Evolutionary conservation across 164 flowering plant genomes (phyloP).

Genomic region (Macadamia tetraphylla): DNA sequence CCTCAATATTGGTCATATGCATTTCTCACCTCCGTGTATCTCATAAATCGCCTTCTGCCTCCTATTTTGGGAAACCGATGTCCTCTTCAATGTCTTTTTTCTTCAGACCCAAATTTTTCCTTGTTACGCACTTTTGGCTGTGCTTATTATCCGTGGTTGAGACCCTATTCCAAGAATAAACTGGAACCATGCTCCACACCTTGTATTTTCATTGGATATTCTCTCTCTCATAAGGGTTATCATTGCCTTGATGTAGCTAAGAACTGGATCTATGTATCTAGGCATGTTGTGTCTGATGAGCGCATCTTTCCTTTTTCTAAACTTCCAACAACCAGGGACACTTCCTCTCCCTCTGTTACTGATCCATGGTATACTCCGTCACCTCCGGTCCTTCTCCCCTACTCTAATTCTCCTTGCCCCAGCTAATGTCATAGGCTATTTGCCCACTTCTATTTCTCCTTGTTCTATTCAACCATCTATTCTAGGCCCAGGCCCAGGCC

Average conservation of each 20-base stretch:
- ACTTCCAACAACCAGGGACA: not conserved
- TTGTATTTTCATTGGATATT: constrained; percentile 5
- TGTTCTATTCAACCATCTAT: too few relatives aligned
- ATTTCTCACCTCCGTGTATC: constrained; percentile 3
- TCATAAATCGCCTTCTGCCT: constrained; percentile 8
- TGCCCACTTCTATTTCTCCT: too few relatives aligned
- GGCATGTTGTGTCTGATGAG: constrained; percentile 2
- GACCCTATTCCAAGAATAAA: constrained; percentile 7
- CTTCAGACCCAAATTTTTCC: constrained; percentile 2
- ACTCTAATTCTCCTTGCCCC: too few relatives aligned
- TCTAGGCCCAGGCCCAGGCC: too few relatives aligned
- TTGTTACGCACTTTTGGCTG: constrained; percentile 10
- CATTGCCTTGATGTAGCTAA: not conserved
- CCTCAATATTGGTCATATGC: constrained; percentile 6
- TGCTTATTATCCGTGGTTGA: constrained; percentile 7
- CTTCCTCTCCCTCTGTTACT: not conserved
- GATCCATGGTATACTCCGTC: too few relatives aligned
- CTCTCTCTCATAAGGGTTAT: constrained; percentile 2
- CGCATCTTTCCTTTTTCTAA: not conserved
- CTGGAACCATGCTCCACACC: constrained; percentile 4
- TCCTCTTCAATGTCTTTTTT: constrained; percentile 7
- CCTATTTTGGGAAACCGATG: not conserved
- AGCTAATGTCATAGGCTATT: too few relatives aligned
- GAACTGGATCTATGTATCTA: not conserved
- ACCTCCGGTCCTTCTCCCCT: too few relatives aligned